Evolutionary conservation across 371 early-diverging fungal genomes (phyloP), one percentile per base, ranked within the genome.

Genomic region (Circinella minor): DNA sequence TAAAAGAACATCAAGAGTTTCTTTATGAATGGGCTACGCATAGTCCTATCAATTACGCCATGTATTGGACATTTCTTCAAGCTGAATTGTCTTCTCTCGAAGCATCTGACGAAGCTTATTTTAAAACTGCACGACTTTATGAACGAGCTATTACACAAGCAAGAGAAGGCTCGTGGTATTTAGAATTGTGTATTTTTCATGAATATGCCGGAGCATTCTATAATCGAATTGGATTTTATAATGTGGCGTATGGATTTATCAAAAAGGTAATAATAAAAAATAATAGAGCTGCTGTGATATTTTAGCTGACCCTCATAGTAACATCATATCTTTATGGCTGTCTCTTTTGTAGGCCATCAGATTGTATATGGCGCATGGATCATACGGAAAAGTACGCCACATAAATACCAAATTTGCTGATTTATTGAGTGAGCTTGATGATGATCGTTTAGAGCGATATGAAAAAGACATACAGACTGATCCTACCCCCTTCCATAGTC

Each of bases 171-270:
- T 63, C 54, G 8, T 83, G 79, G 76, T 66, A 66, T 46, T 55
- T 83, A 15, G 79, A 79, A 7, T 60, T 79, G 1, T 73, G 79
- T 59, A 69, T 83, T 1, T 68, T 72, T 18, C 78, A 81, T 66
- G 83, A 81, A 68, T 76, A 75, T 49, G 75, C 79, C 6, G 83
- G 78, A n/a, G 75, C 66, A 20, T 80, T 79, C 27, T 83, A 83
- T 71, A 63, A 68, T 3, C 76, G 81, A 27, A 55, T 55, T 17
- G 81, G 79, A 0, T 61, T 83, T 36, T 68, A 71, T 20, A 80
- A 83, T 48, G 73, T 74, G 9, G 83, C 81, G 0, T 74, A 76
- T 65, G 78, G 75, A 8, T 34, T 80, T 18, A 47, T 82, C 15
- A 73, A 68, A 60, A 82, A 82, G 65, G 77, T 69, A 70, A 27